A percentile compares a stretch with the other conserved stretches of the same genome.
Conservation (phyloP, 305 asterid genomes). For the Solanum chacoense region DNA sequence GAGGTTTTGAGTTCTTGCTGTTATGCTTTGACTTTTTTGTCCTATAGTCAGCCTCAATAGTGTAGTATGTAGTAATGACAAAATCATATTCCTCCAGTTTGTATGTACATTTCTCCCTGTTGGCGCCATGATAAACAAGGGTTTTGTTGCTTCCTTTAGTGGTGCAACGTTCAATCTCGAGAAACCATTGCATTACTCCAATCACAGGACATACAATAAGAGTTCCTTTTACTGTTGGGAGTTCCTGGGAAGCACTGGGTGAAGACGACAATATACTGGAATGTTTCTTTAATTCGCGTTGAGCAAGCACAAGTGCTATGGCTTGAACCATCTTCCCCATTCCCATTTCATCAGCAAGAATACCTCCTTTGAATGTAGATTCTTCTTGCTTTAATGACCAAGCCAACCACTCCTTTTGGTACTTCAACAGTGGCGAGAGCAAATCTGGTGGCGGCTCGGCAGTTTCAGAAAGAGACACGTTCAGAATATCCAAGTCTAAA, state of each 20-base stretch:
- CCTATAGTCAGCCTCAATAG: slow-evolving; percentile 70
- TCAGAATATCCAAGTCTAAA: slow-evolving; percentile 37
- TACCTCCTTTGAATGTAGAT: slow-evolving; percentile 62
- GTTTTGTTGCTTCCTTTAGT: slow-evolving; percentile 56
- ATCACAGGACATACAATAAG: slow-evolving; percentile 80
- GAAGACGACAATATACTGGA: neutral
- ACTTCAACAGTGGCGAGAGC: slow-evolving; percentile 56
- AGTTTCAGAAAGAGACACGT: slow-evolving; percentile 37
- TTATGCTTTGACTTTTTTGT: slow-evolving; percentile 63
- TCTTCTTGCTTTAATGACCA: slow-evolving; percentile 79
- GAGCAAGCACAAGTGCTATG: slow-evolving; percentile 74
- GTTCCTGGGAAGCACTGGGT: slow-evolving; percentile 24
- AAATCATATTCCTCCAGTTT: slow-evolving; percentile 66
- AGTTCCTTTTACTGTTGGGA: slow-evolving; percentile 58
- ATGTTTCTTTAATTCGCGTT: slow-evolving; percentile 30
- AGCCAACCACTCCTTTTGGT: slow-evolving; percentile 84
- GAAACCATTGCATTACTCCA: slow-evolving; percentile 65
- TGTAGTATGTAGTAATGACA: slow-evolving; percentile 80
- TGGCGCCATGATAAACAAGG: slow-evolving; percentile 72
- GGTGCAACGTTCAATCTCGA: slow-evolving; percentile 70
- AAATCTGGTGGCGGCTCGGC: slow-evolving; percentile 57
- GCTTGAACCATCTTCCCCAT: slow-evolving; percentile 95
- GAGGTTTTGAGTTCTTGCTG: slow-evolving; percentile 26
- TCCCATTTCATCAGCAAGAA: slow-evolving; percentile 97
- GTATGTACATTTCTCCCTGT: slow-evolving; percentile 26